These are phyloP conservation scores for Pleodorina starrii DNA, from an alignment of 139 green algal species.

Conservation along the genomic window DNA sequence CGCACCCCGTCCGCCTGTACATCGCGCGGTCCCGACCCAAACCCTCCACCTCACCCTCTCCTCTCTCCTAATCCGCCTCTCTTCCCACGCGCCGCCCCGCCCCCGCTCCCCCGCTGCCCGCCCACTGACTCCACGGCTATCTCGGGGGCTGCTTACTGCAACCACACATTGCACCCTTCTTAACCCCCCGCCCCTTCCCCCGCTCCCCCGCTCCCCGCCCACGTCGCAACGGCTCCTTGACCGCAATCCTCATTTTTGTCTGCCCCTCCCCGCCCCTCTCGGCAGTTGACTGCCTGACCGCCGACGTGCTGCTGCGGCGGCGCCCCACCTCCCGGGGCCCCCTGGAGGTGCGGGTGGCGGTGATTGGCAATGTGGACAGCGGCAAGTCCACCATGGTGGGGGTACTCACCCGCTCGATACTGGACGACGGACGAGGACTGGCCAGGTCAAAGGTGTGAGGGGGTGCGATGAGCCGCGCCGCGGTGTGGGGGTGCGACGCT, in stretches of 20 bases:
- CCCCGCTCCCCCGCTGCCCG: no score
- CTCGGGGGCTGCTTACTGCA: no score
- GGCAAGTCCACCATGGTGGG: constrained; percentile 95
- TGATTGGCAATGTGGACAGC: constrained; percentile 95
- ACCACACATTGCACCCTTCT: no score
- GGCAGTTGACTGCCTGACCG: constrained; percentile 48
- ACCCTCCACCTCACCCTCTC: no score
- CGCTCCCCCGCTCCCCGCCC: background rate
- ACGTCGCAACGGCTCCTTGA: background rate
- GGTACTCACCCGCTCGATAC: constrained; percentile 86
- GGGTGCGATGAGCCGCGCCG: background rate
- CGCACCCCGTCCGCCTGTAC: no score
- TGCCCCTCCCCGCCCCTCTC: background rate
- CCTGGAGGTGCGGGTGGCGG: constrained; percentile 83
- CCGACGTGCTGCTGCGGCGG: constrained; percentile 77
- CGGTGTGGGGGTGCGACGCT: no score
- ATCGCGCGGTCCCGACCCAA: no score
- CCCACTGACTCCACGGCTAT: no score
- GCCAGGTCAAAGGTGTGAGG: constrained; percentile 80
- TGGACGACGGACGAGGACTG: constrained; percentile 91
- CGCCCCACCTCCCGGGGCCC: constrained; percentile 49
- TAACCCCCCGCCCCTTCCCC: background rate
- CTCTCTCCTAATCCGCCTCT: no score
- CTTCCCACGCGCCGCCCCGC: no score
- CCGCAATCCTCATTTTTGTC: background rate